Percentiles rank a stretch among this genome's conserved stretches.
These are phyloP conservation scores for Biancaea sappan DNA, from an alignment of 306 rosid species.

Conservation along the genomic window DNA sequence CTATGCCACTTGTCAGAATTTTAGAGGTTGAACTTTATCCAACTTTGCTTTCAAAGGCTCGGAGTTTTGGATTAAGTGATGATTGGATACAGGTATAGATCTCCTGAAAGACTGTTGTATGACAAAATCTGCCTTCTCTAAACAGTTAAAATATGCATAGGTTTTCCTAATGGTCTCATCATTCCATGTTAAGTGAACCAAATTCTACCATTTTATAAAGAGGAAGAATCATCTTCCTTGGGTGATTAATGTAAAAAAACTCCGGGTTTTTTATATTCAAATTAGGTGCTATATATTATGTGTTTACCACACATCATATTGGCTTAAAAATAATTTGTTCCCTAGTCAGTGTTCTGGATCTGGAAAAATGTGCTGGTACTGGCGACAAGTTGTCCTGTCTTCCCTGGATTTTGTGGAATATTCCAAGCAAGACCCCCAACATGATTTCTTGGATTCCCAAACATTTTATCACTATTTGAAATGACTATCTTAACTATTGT, in stretches of 20 bases:
- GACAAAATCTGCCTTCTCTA: not conserved
- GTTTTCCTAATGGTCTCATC: not conserved
- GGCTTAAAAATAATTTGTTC: not conserved
- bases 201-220: not conserved
- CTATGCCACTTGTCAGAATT: constrained; percentile 85
- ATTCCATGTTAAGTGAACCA: not conserved
- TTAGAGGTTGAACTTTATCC: constrained; percentile 94
- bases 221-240: not conserved
- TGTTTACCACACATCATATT: not conserved
- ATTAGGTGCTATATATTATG: not conserved
- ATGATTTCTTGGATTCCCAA: not conserved
- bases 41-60: constrained; percentile 85
- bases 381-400: constrained; percentile 13
- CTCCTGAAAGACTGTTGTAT: not conserved
- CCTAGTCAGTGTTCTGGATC: not conserved
- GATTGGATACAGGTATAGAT: constrained; percentile 76
- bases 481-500: constrained; percentile 16
- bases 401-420: not conserved
- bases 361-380: not conserved
- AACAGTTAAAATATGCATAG: not conserved
- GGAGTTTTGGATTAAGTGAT: constrained; percentile 86
- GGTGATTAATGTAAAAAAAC: not conserved
- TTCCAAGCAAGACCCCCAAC: constrained; percentile 14
- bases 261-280: no score
- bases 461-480: constrained; percentile 23